Conservation (phyloP, 148 eudicot genomes). For the Oxyria digyna region DNA sequence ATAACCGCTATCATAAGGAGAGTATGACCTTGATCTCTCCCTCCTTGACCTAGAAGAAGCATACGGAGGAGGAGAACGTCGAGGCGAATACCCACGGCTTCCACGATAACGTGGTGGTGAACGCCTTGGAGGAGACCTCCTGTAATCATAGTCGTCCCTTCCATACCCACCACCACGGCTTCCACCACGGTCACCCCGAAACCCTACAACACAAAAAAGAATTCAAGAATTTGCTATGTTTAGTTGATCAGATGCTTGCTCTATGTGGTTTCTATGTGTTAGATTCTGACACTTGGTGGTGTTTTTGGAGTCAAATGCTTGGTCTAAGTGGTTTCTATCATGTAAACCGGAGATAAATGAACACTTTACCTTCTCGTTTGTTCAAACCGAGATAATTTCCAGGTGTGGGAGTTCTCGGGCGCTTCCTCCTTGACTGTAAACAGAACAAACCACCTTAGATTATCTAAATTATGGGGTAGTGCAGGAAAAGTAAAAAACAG, state of each 20-base stretch:
- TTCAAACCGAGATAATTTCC: constrained; percentile 92
- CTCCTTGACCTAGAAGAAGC: constrained; percentile 94
- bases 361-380: constrained; percentile 18
- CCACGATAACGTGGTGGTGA: constrained; percentile 50
- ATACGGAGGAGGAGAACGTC: constrained; percentile 38
- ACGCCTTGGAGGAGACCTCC: constrained; percentile 95
- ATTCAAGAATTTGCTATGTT: too few relatives aligned
- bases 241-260: too few relatives aligned
- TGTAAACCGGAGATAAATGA: not conserved
- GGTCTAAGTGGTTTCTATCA: too few relatives aligned
- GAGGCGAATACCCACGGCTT: constrained; percentile 68
- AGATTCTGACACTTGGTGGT: too few relatives aligned
- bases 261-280: too few relatives aligned
- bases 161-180: constrained; percentile 59
- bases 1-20: constrained; percentile 71
- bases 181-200: constrained; percentile 50
- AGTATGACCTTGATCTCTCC: constrained; percentile 78
- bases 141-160: constrained; percentile 68
- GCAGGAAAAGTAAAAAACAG: not conserved
- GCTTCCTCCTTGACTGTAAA: constrained; percentile 93
- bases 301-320: too few relatives aligned
- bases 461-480: not conserved
- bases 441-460: not conserved
- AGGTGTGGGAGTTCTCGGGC: constrained; percentile 96
- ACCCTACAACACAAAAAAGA: constrained; percentile 23